Evolutionary conservation across 2,329 filamentous ascomycete genomes (phyloP), one percentile per base, ranked within the genome.

Genomic region (Alternaria angustiovoidea): DNA sequence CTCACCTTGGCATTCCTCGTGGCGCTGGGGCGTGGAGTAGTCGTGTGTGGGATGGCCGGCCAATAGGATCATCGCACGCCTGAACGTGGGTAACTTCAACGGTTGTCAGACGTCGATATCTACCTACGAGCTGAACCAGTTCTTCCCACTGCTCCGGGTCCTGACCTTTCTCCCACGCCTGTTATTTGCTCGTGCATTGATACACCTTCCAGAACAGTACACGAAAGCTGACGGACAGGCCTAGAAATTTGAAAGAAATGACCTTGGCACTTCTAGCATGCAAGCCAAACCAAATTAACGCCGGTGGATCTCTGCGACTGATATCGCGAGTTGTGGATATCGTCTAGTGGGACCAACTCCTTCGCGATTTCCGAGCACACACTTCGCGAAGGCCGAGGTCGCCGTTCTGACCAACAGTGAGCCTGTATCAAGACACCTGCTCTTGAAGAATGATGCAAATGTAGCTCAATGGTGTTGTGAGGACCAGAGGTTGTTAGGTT

Each of bases 131-230:
- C 20, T 38, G 46, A n/a, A 49, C 32, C 46, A 38, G 11, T 22
- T 36, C 32, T 22, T 38, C 14, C 18, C 30, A 48, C 30, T 32
- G 30, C 14, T 7, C 2, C 32, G 30, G 20, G 22, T 48, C 3
- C 30, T 34, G 1, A 5, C 28, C 30, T n/a, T 16, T n/a, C 18
- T 48, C 30, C 46, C 30, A 48, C 8, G 30, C 32, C 20, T 49
- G 3, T 26, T 5, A 49, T 38, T 38, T 49, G 46, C 46, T 49
- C 32, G 8, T 26, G 46, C 46, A n/a, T 49, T 49, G 22, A 38
- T 24, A 6, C 46, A 49, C 46, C 46, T 49, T 49, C 46, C 46
- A 49, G 46, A 49, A 49, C 30, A 49, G 46, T 49, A n/a, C 34
- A 22, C 46, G 14, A 36, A 8, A 49, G 46, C 46, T 36, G 46